These are phyloP conservation scores for Podila minutissima DNA, from an alignment of 192 early-diverging fungal species.

Conservation along the genomic window DNA sequence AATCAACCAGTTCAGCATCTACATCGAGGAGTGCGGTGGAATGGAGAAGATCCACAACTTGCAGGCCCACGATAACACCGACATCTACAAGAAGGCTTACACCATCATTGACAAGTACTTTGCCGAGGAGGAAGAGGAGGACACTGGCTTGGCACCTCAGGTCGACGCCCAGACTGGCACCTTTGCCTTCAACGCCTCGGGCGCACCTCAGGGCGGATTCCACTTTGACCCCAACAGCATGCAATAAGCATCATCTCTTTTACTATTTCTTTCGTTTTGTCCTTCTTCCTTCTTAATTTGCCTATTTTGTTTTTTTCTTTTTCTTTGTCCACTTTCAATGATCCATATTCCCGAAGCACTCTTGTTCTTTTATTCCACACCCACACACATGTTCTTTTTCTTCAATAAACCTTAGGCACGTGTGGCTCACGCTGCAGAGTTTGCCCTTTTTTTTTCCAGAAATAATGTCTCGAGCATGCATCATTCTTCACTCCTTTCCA, in stretches of 20 bases:
- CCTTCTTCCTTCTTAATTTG: constrained; percentile 10
- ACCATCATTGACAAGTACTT: constrained; percentile 97
- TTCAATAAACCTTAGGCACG: too few species aligned
- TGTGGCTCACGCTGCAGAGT: too few species aligned
- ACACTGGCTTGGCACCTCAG: constrained; percentile 74
- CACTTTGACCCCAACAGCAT: constrained; percentile 68
- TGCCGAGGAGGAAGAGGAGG: constrained; percentile 84
- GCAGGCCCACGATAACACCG: constrained; percentile 94
- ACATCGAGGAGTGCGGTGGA: constrained; percentile 93
- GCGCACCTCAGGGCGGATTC: constrained; percentile 83
- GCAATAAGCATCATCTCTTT: constrained; percentile 15
- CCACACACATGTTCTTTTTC: constrained; percentile 4
- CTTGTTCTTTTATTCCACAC: constrained; percentile 10
- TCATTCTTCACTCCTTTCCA: too few species aligned
- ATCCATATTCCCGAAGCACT: constrained; percentile 7
- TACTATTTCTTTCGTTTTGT: constrained; percentile 8
- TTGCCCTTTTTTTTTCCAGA: too few species aligned
- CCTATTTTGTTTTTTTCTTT: not conserved
- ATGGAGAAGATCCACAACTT: constrained; percentile 96
- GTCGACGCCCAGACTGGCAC: constrained; percentile 80
- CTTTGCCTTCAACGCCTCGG: constrained; percentile 80
- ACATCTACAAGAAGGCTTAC: constrained; percentile 98
- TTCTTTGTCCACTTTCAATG: constrained; percentile 1
- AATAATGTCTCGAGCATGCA: too few species aligned
- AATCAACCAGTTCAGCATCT: constrained; percentile 88